Conservation (phyloP, 2,329 filamentous ascomycete genomes). For the Colletotrichum viniferum region DNA sequence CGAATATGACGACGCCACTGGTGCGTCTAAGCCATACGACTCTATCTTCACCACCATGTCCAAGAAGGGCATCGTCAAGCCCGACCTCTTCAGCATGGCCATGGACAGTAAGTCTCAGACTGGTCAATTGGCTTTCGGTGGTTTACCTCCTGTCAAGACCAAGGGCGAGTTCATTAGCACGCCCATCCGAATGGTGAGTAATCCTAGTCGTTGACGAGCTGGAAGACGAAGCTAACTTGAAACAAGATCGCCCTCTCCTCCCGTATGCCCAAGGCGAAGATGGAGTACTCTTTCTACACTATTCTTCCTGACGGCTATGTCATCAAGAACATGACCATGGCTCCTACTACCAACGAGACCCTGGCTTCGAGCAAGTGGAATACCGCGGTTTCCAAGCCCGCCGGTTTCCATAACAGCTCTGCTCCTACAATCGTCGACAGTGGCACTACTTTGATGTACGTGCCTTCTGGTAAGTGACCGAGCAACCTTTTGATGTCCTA, state of each 20-base stretch:
- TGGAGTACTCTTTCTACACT: not conserved
- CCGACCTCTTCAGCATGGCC: constrained; percentile 53
- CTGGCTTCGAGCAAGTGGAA: not conserved
- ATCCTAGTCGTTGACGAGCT: not conserved
- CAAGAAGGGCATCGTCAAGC: constrained; percentile 39
- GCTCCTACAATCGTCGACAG: not conserved
- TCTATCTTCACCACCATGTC: constrained; percentile 57
- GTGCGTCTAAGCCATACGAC: constrained; percentile 43
- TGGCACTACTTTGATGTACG: not conserved
- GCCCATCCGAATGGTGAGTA: not conserved
- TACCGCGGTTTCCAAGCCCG: not conserved
- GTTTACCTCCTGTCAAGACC: constrained; percentile 45
- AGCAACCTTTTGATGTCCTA: too few relatives aligned
- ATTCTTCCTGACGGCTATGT: not conserved
- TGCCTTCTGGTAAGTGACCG: not conserved
- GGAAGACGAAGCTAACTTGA: not conserved
- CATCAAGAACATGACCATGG: not conserved
- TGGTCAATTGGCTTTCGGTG: constrained; percentile 53
- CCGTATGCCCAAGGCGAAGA: not conserved
- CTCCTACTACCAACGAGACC: not conserved
- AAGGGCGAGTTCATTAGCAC: not conserved
- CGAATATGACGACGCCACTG: constrained; percentile 28
- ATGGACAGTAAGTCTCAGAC: constrained; percentile 29
- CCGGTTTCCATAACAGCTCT: not conserved
- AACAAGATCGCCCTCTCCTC: not conserved